A percentile compares a stretch with the other conserved stretches of the same genome.
These are phyloP conservation scores for Pseudocercospora eumusae DNA, from an alignment of 2,329 filamentous ascomycete species.

Conservation along the genomic window DNA sequence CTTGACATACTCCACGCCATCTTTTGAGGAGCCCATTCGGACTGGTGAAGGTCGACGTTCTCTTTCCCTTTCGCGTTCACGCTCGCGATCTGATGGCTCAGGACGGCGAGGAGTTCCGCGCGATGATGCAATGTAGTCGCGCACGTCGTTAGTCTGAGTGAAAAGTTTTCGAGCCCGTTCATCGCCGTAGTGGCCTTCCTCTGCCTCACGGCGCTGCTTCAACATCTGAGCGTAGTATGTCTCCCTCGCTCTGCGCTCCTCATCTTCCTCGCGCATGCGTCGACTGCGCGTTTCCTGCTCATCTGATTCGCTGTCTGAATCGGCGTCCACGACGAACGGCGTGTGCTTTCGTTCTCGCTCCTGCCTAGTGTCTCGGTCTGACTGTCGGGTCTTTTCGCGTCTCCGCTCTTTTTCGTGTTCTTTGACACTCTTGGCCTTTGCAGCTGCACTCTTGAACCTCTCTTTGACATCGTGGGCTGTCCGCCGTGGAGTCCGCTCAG, in stretches of 20 bases:
- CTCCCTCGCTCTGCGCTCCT: conserved; percentile 28
- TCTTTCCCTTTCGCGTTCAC: conserved; percentile 14
- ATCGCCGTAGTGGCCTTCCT: conserved; percentile 30
- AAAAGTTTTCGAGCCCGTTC: conserved; percentile 33
- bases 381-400: conserved; percentile 44
- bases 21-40: conserved; percentile 32
- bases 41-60: conserved; percentile 34
- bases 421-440: conserved; percentile 23
- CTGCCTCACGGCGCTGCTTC: conserved; percentile 30
- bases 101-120: conserved; percentile 11
- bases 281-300: conserved; percentile 27
- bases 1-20: conserved; percentile 34
- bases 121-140: conserved; percentile 36
- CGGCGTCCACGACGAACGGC: conserved; percentile 38
- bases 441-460: conserved; percentile 16
- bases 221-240: conserved; percentile 31
- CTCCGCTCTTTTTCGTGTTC: conserved; percentile 43
- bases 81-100: conserved; percentile 9
- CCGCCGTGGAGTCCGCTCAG: conserved; percentile 38
- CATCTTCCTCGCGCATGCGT: conserved; percentile 31
- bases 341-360: conserved; percentile 44
- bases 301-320: conserved; percentile 36
- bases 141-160: conserved; percentile 29
- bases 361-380: conserved; percentile 44
- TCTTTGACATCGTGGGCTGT: conserved; percentile 30